Conservation (phyloP, 2,329 filamentous ascomycete genomes). For the Incumbomyces delicatus region DNA sequence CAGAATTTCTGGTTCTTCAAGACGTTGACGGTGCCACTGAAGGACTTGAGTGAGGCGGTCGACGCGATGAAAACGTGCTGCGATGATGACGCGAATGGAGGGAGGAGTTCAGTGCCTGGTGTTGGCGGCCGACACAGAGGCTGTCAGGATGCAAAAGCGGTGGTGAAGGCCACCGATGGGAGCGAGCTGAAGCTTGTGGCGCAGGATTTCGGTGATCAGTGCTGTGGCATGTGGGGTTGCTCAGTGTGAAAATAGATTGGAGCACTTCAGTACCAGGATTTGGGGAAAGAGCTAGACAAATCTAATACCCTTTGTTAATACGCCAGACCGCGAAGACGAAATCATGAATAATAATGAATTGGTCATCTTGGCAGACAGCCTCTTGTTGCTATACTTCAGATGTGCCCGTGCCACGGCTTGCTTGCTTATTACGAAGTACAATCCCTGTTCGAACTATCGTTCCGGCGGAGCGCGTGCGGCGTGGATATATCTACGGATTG, state of each 20-base stretch:
- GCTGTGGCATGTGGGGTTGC: slow-evolving; percentile 6
- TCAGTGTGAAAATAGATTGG: not conserved
- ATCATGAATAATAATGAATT: too few relatives aligned
- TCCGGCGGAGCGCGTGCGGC: too few relatives aligned
- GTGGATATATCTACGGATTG: too few relatives aligned
- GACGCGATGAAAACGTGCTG: not conserved
- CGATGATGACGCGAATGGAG: not conserved
- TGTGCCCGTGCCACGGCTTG: too few relatives aligned
- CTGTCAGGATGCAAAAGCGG: slow-evolving; percentile 1
- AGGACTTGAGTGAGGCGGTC: not conserved
- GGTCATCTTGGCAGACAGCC: too few relatives aligned
- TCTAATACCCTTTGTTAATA: too few relatives aligned
- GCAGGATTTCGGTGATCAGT: not conserved
- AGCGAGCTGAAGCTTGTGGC: slow-evolving; percentile 3
- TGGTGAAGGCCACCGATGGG: slow-evolving; percentile 2
- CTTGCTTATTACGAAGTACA: too few relatives aligned
- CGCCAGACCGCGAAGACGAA: too few relatives aligned
- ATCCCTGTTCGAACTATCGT: too few relatives aligned
- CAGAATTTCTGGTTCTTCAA: slow-evolving; percentile 8
- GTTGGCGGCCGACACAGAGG: not conserved
- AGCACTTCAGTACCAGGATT: too few relatives aligned
- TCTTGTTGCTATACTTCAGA: too few relatives aligned
- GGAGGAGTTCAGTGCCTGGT: not conserved
- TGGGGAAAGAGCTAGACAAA: too few relatives aligned
- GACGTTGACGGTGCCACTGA: not conserved